Evolutionary conservation across 2,329 filamentous ascomycete genomes (phyloP).

Genomic region (Pyricularia grisea): DNA sequence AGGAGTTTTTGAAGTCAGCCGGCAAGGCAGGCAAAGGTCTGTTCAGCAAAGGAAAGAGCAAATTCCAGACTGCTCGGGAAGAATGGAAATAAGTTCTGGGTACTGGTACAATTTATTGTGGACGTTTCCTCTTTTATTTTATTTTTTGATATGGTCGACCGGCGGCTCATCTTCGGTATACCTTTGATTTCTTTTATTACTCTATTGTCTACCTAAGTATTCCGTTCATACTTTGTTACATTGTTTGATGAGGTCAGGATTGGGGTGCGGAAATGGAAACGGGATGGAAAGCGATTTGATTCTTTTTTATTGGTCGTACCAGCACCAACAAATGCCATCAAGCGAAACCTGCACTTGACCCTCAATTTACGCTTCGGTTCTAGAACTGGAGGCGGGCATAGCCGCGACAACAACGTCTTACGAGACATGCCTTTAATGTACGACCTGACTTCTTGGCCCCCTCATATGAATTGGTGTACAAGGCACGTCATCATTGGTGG

Average conservation of each 20-base stretch:
- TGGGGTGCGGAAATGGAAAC: background rate
- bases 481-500: background rate
- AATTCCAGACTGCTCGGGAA: constrained; percentile 40
- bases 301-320: background rate
- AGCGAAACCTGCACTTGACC: background rate
- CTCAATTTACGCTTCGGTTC: background rate
- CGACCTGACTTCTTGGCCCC: background rate
- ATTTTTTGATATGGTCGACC: background rate
- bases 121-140: background rate
- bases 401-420: background rate
- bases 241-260: background rate
- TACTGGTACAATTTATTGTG: background rate
- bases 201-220: background rate
- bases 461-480: background rate
- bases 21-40: constrained; percentile 86
- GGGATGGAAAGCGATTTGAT: background rate
- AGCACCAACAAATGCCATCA: background rate
- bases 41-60: constrained; percentile 83
- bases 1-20: constrained; percentile 79
- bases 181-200: background rate
- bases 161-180: background rate
- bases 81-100: background rate
- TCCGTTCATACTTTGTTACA: background rate
- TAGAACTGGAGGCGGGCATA: background rate
- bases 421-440: background rate